Evolutionary conservation across 2,329 filamentous ascomycete species (phyloP).

Genomic region (Calonectria hawksworthii): DNA sequence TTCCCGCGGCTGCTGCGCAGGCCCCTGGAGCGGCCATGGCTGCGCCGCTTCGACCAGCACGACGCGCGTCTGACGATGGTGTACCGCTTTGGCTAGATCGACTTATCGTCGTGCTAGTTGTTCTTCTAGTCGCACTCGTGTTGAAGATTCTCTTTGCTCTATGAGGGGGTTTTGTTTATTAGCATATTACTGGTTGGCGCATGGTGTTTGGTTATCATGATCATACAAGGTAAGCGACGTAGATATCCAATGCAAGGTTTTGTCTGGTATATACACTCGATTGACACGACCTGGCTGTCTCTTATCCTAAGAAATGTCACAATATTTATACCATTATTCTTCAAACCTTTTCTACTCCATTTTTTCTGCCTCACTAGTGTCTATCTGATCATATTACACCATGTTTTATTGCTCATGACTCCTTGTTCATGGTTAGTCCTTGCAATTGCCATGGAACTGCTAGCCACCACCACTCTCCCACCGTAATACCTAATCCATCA

Average conservation of each 20-base stretch:
- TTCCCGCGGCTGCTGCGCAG: conserved; percentile 21
- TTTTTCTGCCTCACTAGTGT: conserved; percentile 8
- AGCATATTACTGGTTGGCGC: background rate
- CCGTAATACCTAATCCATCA: conserved; percentile 57
- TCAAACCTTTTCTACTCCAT: background rate
- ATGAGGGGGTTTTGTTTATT: conserved; percentile 28
- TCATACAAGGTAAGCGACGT: conserved; percentile 32
- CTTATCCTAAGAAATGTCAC: conserved; percentile 18
- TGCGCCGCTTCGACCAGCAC: conserved; percentile 34
- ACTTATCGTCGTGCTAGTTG: conserved; percentile 79
- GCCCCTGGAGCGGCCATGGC: conserved; percentile 4
- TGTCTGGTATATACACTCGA: background rate
- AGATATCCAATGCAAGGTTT: conserved; percentile 41
- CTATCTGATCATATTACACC: background rate
- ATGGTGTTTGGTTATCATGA: conserved; percentile 11
- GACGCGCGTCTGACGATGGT: conserved; percentile 55
- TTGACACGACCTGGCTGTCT: background rate
- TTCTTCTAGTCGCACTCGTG: conserved; percentile 80
- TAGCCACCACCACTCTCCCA: conserved; percentile 79
- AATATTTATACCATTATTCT: conserved; percentile 14
- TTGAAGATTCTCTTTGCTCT: conserved; percentile 64
- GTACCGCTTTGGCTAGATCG: conserved; percentile 85
- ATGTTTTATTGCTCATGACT: background rate
- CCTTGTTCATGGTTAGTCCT: conserved; percentile 19
- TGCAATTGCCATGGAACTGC: conserved; percentile 56